Conservation (phyloP, 2,329 filamentous ascomycete species). For the Beauveria medogensis region DNA sequence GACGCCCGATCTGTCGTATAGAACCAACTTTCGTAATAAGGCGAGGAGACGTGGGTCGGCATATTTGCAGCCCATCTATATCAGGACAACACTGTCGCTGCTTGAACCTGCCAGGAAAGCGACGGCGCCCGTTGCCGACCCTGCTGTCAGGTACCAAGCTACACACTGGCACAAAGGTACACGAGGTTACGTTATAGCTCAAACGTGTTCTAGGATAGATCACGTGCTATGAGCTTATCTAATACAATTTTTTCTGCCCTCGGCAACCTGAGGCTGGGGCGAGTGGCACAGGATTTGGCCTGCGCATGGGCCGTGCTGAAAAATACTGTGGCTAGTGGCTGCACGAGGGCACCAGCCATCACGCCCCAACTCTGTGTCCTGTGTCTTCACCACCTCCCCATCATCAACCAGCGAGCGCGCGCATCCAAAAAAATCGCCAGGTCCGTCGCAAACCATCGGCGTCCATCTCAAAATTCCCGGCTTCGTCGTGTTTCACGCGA, state of each 20-base stretch:
- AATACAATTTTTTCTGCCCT: conserved; percentile 3
- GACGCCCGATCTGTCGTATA: neutral
- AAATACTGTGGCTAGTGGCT: conserved; percentile 32
- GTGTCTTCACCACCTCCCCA: conserved; percentile 46
- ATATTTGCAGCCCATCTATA: neutral
- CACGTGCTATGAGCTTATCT: conserved; percentile 9
- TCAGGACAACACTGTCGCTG: neutral
- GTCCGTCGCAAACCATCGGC: conserved; percentile 51
- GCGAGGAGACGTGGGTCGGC: neutral
- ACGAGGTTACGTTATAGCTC: neutral
- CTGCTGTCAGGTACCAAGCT: neutral
- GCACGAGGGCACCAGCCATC: conserved; percentile 37
- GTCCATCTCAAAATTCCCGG: conserved; percentile 45
- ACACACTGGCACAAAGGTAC: neutral
- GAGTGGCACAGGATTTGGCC: conserved; percentile 14
- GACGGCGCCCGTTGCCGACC: neutral
- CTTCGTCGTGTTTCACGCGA: conserved; percentile 47
- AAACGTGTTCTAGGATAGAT: neutral
- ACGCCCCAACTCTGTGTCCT: conserved; percentile 41
- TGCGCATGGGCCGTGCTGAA: conserved; percentile 29
- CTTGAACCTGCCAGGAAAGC: neutral
- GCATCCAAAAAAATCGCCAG: conserved; percentile 55
- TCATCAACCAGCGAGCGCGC: conserved; percentile 45
- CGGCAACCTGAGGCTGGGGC: neutral
- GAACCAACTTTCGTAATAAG: neutral